Conservation (phyloP, 768 basidiomycete genomes). For the Suillus subluteus region DNA sequence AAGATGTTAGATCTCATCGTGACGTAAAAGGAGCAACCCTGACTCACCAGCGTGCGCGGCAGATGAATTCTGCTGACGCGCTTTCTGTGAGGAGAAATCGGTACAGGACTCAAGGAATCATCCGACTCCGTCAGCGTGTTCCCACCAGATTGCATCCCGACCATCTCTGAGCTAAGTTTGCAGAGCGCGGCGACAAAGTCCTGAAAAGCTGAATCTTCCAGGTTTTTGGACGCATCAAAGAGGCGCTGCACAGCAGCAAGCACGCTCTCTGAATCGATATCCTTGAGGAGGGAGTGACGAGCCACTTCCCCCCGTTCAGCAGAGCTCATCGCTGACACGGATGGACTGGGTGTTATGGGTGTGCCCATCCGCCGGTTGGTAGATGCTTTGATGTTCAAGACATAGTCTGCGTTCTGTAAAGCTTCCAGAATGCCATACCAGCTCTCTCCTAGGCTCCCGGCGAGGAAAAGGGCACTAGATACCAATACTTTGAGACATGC, state of each 20-base stretch:
- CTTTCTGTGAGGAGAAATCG: slow-evolving; percentile 58
- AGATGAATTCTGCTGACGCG: slow-evolving; percentile 89
- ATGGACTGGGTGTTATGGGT: slow-evolving; percentile 39
- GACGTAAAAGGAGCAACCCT: neutral
- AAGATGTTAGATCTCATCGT: slow-evolving; percentile 5
- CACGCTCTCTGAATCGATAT: slow-evolving; percentile 77
- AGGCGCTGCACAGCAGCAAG: slow-evolving; percentile 76
- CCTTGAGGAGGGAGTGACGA: slow-evolving; percentile 66
- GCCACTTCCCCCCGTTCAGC: slow-evolving; percentile 24
- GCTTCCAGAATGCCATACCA: slow-evolving; percentile 94
- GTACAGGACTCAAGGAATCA: slow-evolving; percentile 35
- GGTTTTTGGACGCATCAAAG: slow-evolving; percentile 82
- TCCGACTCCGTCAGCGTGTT: slow-evolving; percentile 25
- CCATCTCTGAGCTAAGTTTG: slow-evolving; percentile 89
- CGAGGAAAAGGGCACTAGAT: slow-evolving; percentile 76
- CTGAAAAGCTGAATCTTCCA: slow-evolving; percentile 83
- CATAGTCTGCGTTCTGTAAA: slow-evolving; percentile 93
- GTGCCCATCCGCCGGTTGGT: slow-evolving; percentile 37
- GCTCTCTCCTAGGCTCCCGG: slow-evolving; percentile 82
- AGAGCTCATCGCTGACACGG: slow-evolving; percentile 37
- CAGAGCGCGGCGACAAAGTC: slow-evolving; percentile 81
- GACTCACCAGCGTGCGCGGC: slow-evolving; percentile 70
- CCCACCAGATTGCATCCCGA: slow-evolving; percentile 75
- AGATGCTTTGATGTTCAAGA: slow-evolving; percentile 66
- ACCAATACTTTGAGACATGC: slow-evolving; percentile 87